Base-by-base conservation (phyloP, 2,329 filamentous ascomycete species). In the Lecanicillium sp. region DNA sequence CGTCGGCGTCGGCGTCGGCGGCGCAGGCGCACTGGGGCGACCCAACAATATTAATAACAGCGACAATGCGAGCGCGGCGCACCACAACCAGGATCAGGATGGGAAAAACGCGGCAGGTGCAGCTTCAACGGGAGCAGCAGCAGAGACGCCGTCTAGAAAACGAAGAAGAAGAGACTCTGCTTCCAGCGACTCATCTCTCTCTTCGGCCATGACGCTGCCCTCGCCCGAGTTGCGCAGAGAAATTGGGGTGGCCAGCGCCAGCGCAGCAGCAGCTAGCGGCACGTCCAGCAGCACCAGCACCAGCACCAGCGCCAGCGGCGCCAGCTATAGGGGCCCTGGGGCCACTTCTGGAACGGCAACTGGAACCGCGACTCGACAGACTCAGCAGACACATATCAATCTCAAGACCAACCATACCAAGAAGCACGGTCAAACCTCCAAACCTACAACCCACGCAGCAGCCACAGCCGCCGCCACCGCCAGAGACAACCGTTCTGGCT, bases 111-210 rank as follows among this genome's bases (percentile, higher is more conserved):
- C 29, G 17, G 39, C 32, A 23, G 23, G 44, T 23, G 41, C 48
- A 29, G 43, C 40, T 20, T 27, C 26, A 19, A 47, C 38, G n/a
- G 17, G 40, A 20, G 48, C 41, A 15, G 55, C 56, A 40, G 58
- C 43, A 33, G 48, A 62, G 51, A 70, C 67, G 23, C 66, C 67
- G 26, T 63, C 64, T 47, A 60, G 63, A 20, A 66, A 58, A 60
- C 60, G 62, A 48, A 53, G 53, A 23, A 59, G 68, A 35, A 59
- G 65, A 29, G 62, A 62, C 48, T 71, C 68, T 27, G 64, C 56
- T 24, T 66, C 65, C 7, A 71, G 68, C 59, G 66, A 69, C 55
- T 71, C 68, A 17, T 70, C 68, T n/a, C 62, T 71, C 21, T 70
- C 67, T 15, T 66, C 67, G 15, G 60, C 59, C 36, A 59, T 63